Evolutionary conservation across 1,139 yeast species (phyloP), one percentile per base, ranked within the genome.

Genomic region (Candida tropicalis): DNA sequence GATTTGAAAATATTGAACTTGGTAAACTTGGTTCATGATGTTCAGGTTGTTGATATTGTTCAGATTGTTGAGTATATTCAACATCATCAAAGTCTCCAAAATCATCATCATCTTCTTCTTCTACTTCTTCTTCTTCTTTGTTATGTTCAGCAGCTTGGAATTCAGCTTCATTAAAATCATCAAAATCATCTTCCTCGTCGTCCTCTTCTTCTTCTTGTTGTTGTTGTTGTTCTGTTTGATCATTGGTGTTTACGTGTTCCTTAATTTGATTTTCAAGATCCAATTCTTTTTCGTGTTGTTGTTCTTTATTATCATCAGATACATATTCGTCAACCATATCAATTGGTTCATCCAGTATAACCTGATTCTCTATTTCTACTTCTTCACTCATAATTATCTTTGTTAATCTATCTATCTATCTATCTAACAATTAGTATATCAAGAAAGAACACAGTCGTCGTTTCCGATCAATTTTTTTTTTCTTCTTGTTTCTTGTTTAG

Each of bases 61-160:
- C 15, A n/a, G 17, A 5, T 24, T 17, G 17, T 15, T 24, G 38
- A 11, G 34, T 38, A 5, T 39, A 38, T 18, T 45, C 35, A 25
- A 42, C 41, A 28, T 48, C 49, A 25, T 42, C 52, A 33, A 48
- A 47, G 20, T 49, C 52, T 5, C 44, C 50, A 27, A 42, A 42
- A 12, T 45, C 37, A 18, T 43, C 39, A 27, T 39, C 36, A 20
- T 36, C 17, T 2, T 27, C 27, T 3, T 34, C 28, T 12, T 26
- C 27, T 10, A 20, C 20, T 8, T 35, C 12, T 15, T 20, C 16
- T 11, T 20, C n/a, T 15, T n/a, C 16, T 20, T 13, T 26, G 34
- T 17, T 35, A 16, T 24, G 34, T 11, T 16, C 18, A 6, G 38
- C 38, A 5, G 20, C 25, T 24, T 36, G 39, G 12, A 35, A 35